Evolutionary conservation across 345 rosid species (phyloP).

Genomic region (Linum lewisii): DNA sequence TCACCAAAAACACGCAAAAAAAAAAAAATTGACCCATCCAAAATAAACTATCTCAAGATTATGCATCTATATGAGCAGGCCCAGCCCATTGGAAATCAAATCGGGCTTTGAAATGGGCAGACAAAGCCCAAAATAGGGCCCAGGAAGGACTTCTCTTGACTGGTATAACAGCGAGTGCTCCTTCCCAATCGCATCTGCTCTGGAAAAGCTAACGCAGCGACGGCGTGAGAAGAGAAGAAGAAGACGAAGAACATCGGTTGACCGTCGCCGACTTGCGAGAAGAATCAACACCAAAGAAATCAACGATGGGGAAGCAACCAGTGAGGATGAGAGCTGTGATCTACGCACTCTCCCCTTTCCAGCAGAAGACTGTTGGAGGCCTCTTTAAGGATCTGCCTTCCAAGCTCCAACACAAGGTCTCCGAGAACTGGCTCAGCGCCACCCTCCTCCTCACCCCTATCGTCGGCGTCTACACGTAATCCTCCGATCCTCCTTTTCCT

Average conservation of each 20-base stretch:
- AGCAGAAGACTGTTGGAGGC: slow-evolving; percentile 67
- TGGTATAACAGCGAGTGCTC: too few relatives aligned
- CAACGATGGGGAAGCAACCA: slow-evolving; percentile 63
- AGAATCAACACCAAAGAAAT: background rate
- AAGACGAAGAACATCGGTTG: background rate
- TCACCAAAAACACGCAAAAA: too few relatives aligned
- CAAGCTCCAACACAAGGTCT: slow-evolving; percentile 75
- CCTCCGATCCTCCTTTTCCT: background rate
- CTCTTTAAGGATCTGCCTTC: slow-evolving; percentile 62
- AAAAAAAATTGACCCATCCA: too few relatives aligned
- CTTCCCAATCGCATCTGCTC: too few relatives aligned
- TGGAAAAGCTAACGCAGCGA: background rate
- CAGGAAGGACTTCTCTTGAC: too few relatives aligned
- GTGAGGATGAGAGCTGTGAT: slow-evolving; percentile 81
- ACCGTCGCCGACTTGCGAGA: background rate
- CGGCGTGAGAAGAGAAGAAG: background rate
- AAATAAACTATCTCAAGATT: too few relatives aligned
- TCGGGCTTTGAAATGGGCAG: too few relatives aligned
- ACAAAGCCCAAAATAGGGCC: too few relatives aligned
- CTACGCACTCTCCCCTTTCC: slow-evolving; percentile 72
- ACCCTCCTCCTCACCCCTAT: slow-evolving; percentile 56
- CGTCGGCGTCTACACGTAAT: slow-evolving; percentile 54
- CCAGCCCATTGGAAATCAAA: too few relatives aligned
- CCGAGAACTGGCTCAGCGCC: slow-evolving; percentile 82
- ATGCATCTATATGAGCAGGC: too few relatives aligned